Percentiles rank a stretch among this genome's conserved stretches.
These are phyloP conservation scores for Pichia rugopelliculosa DNA, from an alignment of 805 yeast species.

Conservation along the genomic window DNA sequence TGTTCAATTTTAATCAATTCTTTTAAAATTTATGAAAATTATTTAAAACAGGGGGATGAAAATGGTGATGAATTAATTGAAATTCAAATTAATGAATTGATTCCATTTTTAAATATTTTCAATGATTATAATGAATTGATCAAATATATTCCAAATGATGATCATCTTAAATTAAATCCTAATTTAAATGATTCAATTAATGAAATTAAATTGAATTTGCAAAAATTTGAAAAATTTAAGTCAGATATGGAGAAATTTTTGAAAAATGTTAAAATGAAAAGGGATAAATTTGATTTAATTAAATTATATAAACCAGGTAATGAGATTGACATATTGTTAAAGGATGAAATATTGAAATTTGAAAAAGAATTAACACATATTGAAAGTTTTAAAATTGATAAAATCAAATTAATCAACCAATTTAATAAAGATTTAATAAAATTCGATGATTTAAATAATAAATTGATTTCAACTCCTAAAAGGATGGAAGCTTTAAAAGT, in stretches of 20 bases:
- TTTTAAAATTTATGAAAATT: slow-evolving; percentile 38
- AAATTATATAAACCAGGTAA: slow-evolving; percentile 14
- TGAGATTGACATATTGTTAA: slow-evolving; percentile 34
- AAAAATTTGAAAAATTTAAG: slow-evolving; percentile 8
- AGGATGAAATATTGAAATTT: slow-evolving; percentile 39
- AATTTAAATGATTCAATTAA: slow-evolving; percentile 26
- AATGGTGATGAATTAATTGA: slow-evolving; percentile 51
- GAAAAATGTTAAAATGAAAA: slow-evolving; percentile 36
- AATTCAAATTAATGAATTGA: slow-evolving; percentile 41
- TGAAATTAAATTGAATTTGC: slow-evolving; percentile 28
- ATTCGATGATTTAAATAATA: slow-evolving; percentile 32
- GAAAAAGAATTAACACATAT: slow-evolving; percentile 43
- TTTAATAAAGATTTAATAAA: slow-evolving; percentile 21
- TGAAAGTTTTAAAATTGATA: slow-evolving; percentile 32
- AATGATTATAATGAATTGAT: slow-evolving; percentile 24
- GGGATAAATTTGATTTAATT: slow-evolving; percentile 26
- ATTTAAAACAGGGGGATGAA: slow-evolving; percentile 47
- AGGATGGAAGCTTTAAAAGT: slow-evolving; percentile 45
- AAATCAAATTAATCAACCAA: slow-evolving; percentile 24
- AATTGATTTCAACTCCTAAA: slow-evolving; percentile 22
- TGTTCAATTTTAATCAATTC: slow-evolving; percentile 29
- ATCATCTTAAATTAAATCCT: slow-evolving; percentile 30
- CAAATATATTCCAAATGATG: slow-evolving; percentile 34
- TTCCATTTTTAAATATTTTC: slow-evolving; percentile 37
- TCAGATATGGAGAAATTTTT: slow-evolving; percentile 28